These are phyloP conservation scores for Chytriomyces sp. DNA, from an alignment of 192 early-diverging fungal species.

Conservation along the genomic window DNA sequence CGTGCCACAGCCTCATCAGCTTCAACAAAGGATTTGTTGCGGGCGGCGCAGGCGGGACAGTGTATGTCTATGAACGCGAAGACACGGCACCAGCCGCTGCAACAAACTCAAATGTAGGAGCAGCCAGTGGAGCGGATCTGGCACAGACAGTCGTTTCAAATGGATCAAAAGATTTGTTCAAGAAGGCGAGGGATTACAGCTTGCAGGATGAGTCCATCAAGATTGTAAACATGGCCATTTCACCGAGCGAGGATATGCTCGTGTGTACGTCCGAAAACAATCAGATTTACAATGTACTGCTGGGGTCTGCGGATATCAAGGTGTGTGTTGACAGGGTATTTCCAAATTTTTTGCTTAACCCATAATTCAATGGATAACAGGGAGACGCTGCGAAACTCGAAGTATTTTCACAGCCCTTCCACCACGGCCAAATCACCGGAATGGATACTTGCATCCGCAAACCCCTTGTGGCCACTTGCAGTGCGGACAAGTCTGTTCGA, in stretches of 20 bases:
- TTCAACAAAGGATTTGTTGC: constrained; percentile 55
- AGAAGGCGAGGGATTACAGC: constrained; percentile 51
- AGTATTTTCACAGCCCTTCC: constrained; percentile 61
- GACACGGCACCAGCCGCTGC: constrained; percentile 32
- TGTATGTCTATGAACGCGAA: constrained; percentile 51
- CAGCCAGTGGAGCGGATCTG: background rate
- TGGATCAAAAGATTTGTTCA: constrained; percentile 44
- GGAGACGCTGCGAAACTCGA: constrained; percentile 62
- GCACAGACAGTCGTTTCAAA: background rate
- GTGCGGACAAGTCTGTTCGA: constrained; percentile 60
- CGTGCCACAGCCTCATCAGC: constrained; percentile 41
- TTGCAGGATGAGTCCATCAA: constrained; percentile 41
- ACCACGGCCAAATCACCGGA: constrained; percentile 59
- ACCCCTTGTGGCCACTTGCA: constrained; percentile 64
- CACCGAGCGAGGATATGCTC: constrained; percentile 57
- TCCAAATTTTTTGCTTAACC: background rate
- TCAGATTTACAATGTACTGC: constrained; percentile 49
- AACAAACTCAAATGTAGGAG: background rate
- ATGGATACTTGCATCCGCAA: constrained; percentile 63
- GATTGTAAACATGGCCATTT: constrained; percentile 54
- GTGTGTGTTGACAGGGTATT: constrained; percentile 15
- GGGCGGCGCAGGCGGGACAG: constrained; percentile 43
- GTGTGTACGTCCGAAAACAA: constrained; percentile 49
- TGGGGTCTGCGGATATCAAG: constrained; percentile 51
- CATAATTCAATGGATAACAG: constrained; percentile 25